Conservation (phyloP, 805 yeast genomes). For the Barnettozyma sucrosica region DNA sequence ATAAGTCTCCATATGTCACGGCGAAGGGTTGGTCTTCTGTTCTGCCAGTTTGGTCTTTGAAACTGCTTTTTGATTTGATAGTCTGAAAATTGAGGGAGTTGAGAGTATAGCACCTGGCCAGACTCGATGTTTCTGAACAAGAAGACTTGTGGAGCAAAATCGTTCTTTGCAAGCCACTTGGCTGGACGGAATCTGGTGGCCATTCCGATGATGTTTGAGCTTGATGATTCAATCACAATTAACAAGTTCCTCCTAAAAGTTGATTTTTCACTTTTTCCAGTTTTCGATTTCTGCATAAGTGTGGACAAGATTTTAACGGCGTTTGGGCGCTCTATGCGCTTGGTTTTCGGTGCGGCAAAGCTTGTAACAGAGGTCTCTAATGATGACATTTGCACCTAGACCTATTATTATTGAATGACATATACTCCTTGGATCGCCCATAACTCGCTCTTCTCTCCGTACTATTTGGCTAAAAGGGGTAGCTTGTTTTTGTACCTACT, state of each 20-base stretch:
- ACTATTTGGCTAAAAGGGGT: too few relatives aligned
- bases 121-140: conserved; percentile 79
- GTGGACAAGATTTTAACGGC: too few relatives aligned
- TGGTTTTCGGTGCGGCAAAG: too few relatives aligned
- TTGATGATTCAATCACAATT: neutral
- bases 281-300: neutral
- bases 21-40: conserved; percentile 72
- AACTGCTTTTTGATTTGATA: conserved; percentile 50
- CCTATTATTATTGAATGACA: too few relatives aligned
- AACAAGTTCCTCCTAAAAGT: neutral
- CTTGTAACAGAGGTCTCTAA: too few relatives aligned
- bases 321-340: neutral
- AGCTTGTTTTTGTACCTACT: too few relatives aligned
- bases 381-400: too few relatives aligned
- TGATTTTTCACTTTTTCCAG: neutral
- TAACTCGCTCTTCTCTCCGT: too few relatives aligned
- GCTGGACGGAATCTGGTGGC: conserved; percentile 45
- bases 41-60: conserved; percentile 83
- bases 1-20: conserved; percentile 86
- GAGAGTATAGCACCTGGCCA: conserved; percentile 88
- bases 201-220: neutral
- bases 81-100: conserved; percentile 58
- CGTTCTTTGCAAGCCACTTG: conserved; percentile 50
- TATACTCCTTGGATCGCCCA: too few relatives aligned
- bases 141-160: conserved; percentile 77